Percentiles rank a stretch among this genome's conserved stretches.
These are phyloP conservation scores for Albizia julibrissin DNA, from an alignment of 306 rosid species.

Conservation along the genomic window DNA sequence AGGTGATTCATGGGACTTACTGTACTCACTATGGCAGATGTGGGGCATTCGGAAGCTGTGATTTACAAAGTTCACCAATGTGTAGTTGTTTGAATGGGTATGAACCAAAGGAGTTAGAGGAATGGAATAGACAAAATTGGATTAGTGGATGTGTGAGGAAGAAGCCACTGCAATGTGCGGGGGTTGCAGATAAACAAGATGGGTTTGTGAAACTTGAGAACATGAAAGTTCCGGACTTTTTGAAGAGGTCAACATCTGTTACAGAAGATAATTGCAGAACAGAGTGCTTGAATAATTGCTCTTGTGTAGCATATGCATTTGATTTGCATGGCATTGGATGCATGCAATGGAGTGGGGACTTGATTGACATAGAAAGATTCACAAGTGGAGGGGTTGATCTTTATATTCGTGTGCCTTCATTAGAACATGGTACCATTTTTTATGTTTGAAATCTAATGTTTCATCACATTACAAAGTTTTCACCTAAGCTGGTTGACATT, in stretches of 20 bases:
- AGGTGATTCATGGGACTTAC: neutral
- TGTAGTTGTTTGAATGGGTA: slow-evolving; percentile 46
- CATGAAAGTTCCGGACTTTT: too few species aligned
- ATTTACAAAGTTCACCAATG: neutral
- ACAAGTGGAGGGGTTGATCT: slow-evolving; percentile 10
- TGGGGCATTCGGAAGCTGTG: slow-evolving; percentile 27
- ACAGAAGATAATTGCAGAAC: neutral
- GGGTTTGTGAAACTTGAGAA: too few species aligned
- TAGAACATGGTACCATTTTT: neutral
- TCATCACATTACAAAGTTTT: neutral
- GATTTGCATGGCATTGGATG: slow-evolving; percentile 12
- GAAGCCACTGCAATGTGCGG: neutral
- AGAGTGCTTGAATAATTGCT: slow-evolving; percentile 16
- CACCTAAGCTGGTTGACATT: neutral
- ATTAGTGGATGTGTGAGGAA: neutral
- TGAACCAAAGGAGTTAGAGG: slow-evolving; percentile 16
- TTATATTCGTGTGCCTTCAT: neutral
- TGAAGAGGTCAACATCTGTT: too few species aligned
- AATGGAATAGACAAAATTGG: slow-evolving; percentile 28
- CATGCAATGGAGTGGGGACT: neutral
- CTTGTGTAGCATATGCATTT: slow-evolving; percentile 22
- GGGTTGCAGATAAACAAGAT: neutral
- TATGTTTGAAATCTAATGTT: neutral
- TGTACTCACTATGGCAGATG: slow-evolving; percentile 31
- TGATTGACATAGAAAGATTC: neutral